phyloP scores from a whole-genome alignment of 352 stramenopile species.

The Globisporangium sylvaticum region DNA sequence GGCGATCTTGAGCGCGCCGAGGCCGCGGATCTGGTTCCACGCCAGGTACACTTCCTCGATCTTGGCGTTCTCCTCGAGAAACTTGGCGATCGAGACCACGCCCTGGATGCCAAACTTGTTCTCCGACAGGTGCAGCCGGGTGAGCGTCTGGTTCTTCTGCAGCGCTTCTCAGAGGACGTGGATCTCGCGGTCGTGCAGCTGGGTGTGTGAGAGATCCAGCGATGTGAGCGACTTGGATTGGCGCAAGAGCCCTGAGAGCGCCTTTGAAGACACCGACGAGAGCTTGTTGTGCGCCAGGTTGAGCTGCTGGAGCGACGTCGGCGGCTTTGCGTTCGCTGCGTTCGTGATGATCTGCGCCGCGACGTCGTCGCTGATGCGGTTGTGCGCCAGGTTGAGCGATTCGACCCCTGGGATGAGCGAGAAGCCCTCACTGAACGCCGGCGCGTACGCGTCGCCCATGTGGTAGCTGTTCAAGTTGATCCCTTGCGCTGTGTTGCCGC shows the following conservation, averaged over 20 bases:
- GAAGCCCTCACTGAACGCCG: conserved; percentile 58
- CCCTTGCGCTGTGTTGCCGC: conserved; percentile 44
- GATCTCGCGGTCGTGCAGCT: conserved; percentile 55
- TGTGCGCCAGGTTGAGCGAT: conserved; percentile 63
- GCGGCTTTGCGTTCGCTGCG: conserved; percentile 15
- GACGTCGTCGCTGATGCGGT: conserved; percentile 62
- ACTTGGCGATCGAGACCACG: conserved; percentile 61
- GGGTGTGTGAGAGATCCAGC: conserved; percentile 67
- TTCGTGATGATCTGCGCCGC: conserved; percentile 48
- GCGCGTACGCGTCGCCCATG: conserved; percentile 60
- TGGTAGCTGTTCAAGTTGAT: conserved; percentile 69
- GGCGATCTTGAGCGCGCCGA: conserved; percentile 66
- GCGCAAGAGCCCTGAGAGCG: conserved; percentile 36
- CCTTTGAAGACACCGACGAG: conserved; percentile 29
- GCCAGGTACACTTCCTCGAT: conserved; percentile 77
- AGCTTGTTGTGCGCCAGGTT: conserved; percentile 68
- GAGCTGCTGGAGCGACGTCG: conserved; percentile 41
- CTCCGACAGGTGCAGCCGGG: conserved; percentile 64
- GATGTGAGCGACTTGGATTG: conserved; percentile 48
- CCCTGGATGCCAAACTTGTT: conserved; percentile 61
- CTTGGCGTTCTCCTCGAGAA: conserved; percentile 69
- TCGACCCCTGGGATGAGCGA: conserved; percentile 61
- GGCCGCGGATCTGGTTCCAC: conserved; percentile 70
- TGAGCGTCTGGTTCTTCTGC: conserved; percentile 63
- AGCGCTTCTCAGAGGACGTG: conserved; percentile 71